Evolutionary conservation across 176 grass and related monocot genomes (phyloP), one percentile per base, ranked within the genome.

Genomic region (Eragrostis curvula): DNA sequence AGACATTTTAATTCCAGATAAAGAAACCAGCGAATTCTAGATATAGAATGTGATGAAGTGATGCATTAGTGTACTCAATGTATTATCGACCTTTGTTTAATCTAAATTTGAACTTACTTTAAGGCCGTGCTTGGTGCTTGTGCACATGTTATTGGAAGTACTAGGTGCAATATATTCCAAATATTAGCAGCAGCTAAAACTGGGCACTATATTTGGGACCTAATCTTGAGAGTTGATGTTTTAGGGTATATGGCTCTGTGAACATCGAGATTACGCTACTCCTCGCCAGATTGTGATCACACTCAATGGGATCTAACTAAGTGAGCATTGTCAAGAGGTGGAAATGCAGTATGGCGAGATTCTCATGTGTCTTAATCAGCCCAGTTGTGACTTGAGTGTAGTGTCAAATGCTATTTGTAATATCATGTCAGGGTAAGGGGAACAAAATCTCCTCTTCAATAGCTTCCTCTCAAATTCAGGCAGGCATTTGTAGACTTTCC

Each of bases 181-280:
- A 24, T 79, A 21, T 80, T 60, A 25, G 61, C 3, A 63, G 24
- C 73, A 65, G 25, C 45, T 63, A 70, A 15, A 75, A 46, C 52
- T 68, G 0, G 39, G 1, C 41, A 21, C 21, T 28, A 16, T 48
- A 59, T 20, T 66, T 73, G 2, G 15, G 47, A 80, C 23, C 69
- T 80, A 32, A 77, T 73, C 7, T 60, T 68, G 28, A 28, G 0
- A 30, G 66, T 62, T 83, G 0, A 84, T 57, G 63, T 68, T 49
- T 57, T 76, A 94, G 95, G 95, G 95, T 70, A 97, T 97, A 90
- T 97, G 95, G 95, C 83, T 97, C 6, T 97, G 95, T 45, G 95
- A 97, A 85, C 91, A 97, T 63, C 90, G 92, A 29, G 92, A 97
- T 75, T 76, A 87, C 15, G 92, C 95, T 52, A 94, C 92, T 66